phyloP scores from a whole-genome alignment of 169 alveolate genomes.

The Sarcocystis neurona region DNA sequence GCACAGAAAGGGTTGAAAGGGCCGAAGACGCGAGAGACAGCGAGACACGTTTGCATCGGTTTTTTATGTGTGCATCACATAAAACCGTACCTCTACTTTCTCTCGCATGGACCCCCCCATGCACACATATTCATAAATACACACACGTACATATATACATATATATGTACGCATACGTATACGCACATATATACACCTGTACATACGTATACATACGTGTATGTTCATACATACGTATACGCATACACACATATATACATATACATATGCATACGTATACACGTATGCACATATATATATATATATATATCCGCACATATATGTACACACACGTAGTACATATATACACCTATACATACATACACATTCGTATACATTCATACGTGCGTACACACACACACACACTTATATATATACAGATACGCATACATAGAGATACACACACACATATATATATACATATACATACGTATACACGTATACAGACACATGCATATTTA shows the following conservation, averaged over 20 bases:
- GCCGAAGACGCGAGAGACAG: not conserved
- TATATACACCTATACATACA: not conserved
- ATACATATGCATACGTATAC: not conserved
- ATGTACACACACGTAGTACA: not conserved
- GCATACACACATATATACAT: not conserved
- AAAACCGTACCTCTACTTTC: too few species aligned
- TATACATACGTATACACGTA: too few species aligned
- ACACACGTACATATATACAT: not conserved
- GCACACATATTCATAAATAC: not conserved
- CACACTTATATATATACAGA: not conserved
- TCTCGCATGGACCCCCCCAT: too few species aligned
- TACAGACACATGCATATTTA: not conserved
- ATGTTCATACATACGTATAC: not conserved
- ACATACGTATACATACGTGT: too few species aligned
- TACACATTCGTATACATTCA: too few species aligned
- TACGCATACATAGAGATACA: not conserved
- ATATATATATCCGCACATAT: not conserved
- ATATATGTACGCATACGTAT: not conserved
- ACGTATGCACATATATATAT: not conserved
- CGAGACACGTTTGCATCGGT: not conserved
- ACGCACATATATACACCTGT: not conserved
- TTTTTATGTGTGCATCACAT: too few species aligned
- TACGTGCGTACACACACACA: not conserved
- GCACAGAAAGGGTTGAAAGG: not conserved
- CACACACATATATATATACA: not conserved